Evolutionary conservation across 352 stramenopile species (phyloP), one percentile per base, ranked within the genome.

Genomic region (Phytophthora sp.): DNA sequence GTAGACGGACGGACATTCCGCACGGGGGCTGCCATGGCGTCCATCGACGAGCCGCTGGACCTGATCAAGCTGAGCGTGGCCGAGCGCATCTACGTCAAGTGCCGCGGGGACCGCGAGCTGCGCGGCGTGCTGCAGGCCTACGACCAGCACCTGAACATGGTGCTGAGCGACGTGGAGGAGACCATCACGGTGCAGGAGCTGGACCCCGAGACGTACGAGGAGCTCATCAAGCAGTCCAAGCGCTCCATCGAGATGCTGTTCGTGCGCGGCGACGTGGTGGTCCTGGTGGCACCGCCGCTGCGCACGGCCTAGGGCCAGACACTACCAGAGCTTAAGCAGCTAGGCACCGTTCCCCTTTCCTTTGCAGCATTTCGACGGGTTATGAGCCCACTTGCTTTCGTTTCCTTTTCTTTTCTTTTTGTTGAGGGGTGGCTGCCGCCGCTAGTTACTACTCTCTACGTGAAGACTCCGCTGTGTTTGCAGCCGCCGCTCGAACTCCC

Each of bases 51-150:
- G 88, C 97, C 97, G 49, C 84, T 99, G 62, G 98, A 99, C 83
- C 78, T 99, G 51, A 98, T 99, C 74, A 96, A 97, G 73, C 84
- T 99, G 64, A 99, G 95, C 41, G 95, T 99, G 62, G 96, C 98
- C 63, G 98, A 99, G 83, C 92, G 97, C 61, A 97, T 99, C 57
- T 99, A 99, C 73, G 96, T 99, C 62, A 99, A 99, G 84, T 99
- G 97, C 82, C 90, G 97, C 39, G 97, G 97, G 23, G 95, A 99
- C 46, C 81, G 97, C 27, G 97, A 99, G 82, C 86, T 99, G 28
- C 87, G 97, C 37, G 98, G 98, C 27, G 96, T 97, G 75, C 81
- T 99, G 41, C 97, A 99, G 79, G 97, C 96, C 1, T 99, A 99
- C 73, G 97, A 99, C 76, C 96, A 99, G 74, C 97, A 99, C 77